A percentile compares a stretch with the other conserved stretches of the same genome.
phyloP scores from a whole-genome alignment of 441 rosid genomes.

The Pelargonium citronellum region DNA sequence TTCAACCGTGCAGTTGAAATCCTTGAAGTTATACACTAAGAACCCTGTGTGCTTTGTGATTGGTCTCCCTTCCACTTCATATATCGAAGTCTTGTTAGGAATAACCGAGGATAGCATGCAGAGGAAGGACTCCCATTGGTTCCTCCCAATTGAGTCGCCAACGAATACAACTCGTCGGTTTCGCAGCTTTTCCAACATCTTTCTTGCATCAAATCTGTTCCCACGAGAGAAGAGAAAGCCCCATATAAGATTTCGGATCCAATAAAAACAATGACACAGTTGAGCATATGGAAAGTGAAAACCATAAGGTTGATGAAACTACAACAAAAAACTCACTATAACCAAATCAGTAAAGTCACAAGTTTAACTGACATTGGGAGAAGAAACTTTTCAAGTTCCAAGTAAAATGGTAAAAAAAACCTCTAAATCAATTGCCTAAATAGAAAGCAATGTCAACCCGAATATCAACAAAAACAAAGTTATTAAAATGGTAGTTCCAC shows the following conservation, averaged over 20 bases:
- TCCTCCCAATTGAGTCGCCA: constrained; percentile 92
- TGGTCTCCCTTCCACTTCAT: constrained; percentile 68
- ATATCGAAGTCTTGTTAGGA: constrained; percentile 51
- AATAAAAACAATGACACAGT: not conserved
- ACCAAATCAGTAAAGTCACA: no score
- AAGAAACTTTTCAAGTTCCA: no score
- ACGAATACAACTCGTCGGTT: constrained; percentile 64
- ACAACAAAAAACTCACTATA: no score
- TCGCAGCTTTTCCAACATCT: constrained; percentile 61
- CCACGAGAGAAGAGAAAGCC: constrained; percentile 14
- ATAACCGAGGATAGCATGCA: constrained; percentile 72
- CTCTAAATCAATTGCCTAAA: not conserved
- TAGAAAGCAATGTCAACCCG: not conserved
- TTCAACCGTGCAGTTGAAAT: constrained; percentile 78
- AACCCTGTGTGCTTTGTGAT: constrained; percentile 83
- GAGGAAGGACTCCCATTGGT: constrained; percentile 92
- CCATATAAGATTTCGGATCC: not conserved
- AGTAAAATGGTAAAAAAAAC: no score
- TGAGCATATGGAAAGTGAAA: not conserved
- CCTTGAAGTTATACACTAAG: constrained; percentile 63
- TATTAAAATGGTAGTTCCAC: no score
- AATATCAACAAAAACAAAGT: no score
- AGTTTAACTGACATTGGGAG: no score
- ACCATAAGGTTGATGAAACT: no score
- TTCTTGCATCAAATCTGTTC: constrained; percentile 62